Percentiles rank a stretch among this genome's conserved stretches.
Evolutionary conservation across 176 grass and related monocot genomes (phyloP).

Genomic region (Chloris gayana): DNA sequence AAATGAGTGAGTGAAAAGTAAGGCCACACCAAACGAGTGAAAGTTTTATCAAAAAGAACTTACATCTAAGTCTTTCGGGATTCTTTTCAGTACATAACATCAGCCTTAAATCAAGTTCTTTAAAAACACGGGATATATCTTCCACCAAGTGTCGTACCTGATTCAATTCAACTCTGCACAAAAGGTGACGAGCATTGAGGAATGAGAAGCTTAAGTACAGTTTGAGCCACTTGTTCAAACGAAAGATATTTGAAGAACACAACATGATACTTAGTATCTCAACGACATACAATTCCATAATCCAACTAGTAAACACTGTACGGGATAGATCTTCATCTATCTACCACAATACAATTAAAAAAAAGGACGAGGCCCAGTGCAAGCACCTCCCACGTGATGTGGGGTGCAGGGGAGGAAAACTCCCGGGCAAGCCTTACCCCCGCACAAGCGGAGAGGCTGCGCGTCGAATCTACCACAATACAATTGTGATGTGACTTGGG

Average conservation of each 20-base stretch:
- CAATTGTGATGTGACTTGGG: too few relatives aligned
- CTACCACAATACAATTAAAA: not conserved
- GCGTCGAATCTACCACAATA: too few relatives aligned
- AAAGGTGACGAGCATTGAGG: not conserved
- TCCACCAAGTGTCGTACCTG: conserved; percentile 66
- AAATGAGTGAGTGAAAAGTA: not conserved
- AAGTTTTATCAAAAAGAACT: conserved; percentile 17
- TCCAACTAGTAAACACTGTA: not conserved
- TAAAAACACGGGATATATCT: conserved; percentile 72
- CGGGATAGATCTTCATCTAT: not conserved
- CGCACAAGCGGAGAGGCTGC: too few relatives aligned
- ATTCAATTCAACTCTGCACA: conserved; percentile 66
- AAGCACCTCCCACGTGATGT: too few relatives aligned
- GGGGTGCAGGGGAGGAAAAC: too few relatives aligned
- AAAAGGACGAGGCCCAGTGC: too few relatives aligned
- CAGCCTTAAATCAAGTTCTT: conserved; percentile 72
- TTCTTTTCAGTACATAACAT: conserved; percentile 62
- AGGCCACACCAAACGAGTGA: conserved; percentile 5
- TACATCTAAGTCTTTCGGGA: conserved; percentile 61
- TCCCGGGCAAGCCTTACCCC: too few relatives aligned
- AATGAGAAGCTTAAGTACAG: conserved; percentile 13
- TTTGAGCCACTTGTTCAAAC: not conserved
- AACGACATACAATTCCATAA: not conserved
- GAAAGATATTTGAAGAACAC: conserved; percentile 15
- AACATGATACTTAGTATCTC: not conserved